A percentile compares a stretch with the other conserved stretches of the same genome.
phyloP scores from a whole-genome alignment of 1,139 yeast genomes.

The Hemisphaericaspora xylofermentans region DNA sequence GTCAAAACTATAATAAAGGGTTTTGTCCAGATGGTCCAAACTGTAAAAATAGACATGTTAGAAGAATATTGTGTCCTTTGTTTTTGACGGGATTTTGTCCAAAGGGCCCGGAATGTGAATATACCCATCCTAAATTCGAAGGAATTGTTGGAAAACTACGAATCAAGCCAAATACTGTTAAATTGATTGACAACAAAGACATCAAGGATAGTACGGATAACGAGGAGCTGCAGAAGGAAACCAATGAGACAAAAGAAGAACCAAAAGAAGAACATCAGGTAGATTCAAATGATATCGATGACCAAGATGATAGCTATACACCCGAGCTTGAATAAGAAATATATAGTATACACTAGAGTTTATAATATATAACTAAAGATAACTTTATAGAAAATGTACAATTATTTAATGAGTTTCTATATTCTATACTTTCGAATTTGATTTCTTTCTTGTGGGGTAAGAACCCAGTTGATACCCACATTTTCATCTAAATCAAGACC shows the following conservation, averaged over 20 bases:
- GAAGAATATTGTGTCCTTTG: constrained; percentile 76
- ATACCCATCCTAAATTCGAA: constrained; percentile 58
- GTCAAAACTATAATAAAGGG: constrained; percentile 81
- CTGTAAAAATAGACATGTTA: constrained; percentile 79
- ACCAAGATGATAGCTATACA: constrained; percentile 3
- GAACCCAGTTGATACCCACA: constrained; percentile 71
- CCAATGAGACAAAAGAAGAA: neutral
- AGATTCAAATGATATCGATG: constrained; percentile 22
- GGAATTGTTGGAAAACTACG: constrained; percentile 42
- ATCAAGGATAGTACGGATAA: constrained; percentile 4
- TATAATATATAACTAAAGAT: neutral
- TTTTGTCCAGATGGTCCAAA: constrained; percentile 92
- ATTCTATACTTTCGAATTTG: constrained; percentile 50
- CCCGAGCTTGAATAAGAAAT: neutral
- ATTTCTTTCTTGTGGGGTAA: constrained; percentile 73
- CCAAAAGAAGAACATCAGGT: constrained; percentile 15
- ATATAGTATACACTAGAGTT: neutral
- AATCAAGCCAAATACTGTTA: constrained; percentile 45
- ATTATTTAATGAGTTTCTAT: neutral
- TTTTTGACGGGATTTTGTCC: constrained; percentile 95
- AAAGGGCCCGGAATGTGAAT: constrained; percentile 59
- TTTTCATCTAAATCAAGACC: constrained; percentile 29
- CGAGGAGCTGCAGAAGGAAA: constrained; percentile 9
- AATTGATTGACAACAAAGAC: constrained; percentile 5
- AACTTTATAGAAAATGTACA: constrained; percentile 2